Base-by-base conservation (phyloP, 2,329 filamentous ascomycete species). In the Gnomoniopsis smithogilvyi region DNA sequence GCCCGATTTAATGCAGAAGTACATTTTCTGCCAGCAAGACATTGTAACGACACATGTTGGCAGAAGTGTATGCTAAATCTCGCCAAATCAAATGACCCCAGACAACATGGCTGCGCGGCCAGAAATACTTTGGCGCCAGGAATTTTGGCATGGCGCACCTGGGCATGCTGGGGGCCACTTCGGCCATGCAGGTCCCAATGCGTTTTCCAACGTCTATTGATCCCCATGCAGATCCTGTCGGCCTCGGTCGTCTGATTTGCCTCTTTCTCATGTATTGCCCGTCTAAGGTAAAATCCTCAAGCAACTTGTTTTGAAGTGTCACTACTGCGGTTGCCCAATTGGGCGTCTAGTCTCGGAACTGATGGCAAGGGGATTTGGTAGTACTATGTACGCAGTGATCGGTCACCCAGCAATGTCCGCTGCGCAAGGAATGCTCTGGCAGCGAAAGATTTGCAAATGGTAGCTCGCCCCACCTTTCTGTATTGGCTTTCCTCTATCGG, bases 51-150 rank as follows among this genome's bases (percentile, higher is more conserved):
- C 53, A 50, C 45, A 30, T n/a, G 34, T 53, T 38, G 30, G 41
- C 41, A 19, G 3, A 45, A 45, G 19, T 6, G 21, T 12, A 12
- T 53, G 45, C 43, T 45, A 62, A 54, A 60, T 57, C 46, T 55
- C 60, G 60, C 60, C 60, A 59, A 60, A 58, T 43, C 49, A 56
- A 41, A 54, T 59, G 59, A 59, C 52, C 54, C 55, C 50, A 21
- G 54, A 22, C 33, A 49, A 60, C 53, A 50, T 49, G 45, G 52
- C 55, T 41, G 56, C 60, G 52, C 56, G 43, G 52, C 47, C 56
- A 22, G 24, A 53, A 50, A 41, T 62, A 48, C 54, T 58, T 46
- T 46, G 24, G 48, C 52, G 52, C 48, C 53, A 26, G 21, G n/a
- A 26, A 41, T 17, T n/a, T 19, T 49, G 19, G 51, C 41, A 61